These are phyloP conservation scores for Phytopythium montanum DNA, from an alignment of 352 stramenopile genomes.

Conservation along the genomic window DNA sequence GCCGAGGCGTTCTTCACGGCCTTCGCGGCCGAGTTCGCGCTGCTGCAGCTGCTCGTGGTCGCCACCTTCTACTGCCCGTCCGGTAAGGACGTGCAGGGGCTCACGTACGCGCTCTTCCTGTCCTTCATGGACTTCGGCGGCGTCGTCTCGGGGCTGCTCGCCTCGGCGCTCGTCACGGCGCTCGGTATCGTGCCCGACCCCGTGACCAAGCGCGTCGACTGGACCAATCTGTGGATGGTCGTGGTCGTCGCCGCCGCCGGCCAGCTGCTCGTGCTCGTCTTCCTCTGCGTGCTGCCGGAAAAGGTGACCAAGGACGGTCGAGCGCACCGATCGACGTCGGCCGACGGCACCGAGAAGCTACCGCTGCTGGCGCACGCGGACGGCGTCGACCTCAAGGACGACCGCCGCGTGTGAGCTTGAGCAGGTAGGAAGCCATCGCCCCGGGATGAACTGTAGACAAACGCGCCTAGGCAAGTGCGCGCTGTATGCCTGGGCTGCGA, in stretches of 20 bases:
- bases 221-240: constrained; percentile 54
- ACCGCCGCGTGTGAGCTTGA: constrained; percentile 23
- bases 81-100: constrained; percentile 47
- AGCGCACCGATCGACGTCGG: neutral
- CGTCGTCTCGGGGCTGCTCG: constrained; percentile 62
- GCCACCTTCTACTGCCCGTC: constrained; percentile 78
- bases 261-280: constrained; percentile 66
- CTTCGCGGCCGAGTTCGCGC: constrained; percentile 77
- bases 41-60: constrained; percentile 77
- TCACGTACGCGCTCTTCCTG: constrained; percentile 79
- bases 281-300: constrained; percentile 64
- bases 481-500: neutral
- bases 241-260: constrained; percentile 51
- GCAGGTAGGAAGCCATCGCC: neutral
- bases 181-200: constrained; percentile 62
- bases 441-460: neutral
- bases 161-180: constrained; percentile 42
- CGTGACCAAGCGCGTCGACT: constrained; percentile 51
- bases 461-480: neutral
- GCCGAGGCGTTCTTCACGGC: constrained; percentile 72
- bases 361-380: constrained; percentile 38
- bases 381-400: constrained; percentile 2
- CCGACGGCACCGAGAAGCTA: constrained; percentile 33
- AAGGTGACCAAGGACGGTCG: constrained; percentile 36
- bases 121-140: constrained; percentile 87